Conservation (phyloP, 2,329 filamentous ascomycete species). For the Sclerotinia borealis region DNA sequence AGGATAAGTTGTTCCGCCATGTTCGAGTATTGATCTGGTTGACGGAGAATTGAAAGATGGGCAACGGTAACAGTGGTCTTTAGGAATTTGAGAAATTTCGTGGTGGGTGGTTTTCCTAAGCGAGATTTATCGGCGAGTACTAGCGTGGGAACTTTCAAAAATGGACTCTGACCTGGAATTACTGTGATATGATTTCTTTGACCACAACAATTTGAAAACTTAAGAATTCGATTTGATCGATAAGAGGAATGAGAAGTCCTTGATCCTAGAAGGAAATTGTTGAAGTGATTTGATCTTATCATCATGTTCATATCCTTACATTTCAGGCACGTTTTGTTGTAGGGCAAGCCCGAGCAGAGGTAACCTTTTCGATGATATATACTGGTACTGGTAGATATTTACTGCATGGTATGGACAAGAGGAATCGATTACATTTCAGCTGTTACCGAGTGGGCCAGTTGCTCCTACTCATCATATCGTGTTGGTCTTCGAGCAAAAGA, state of each 20-base stretch:
- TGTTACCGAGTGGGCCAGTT: not conserved
- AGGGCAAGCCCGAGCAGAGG: not conserved
- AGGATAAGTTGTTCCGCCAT: conserved; percentile 54
- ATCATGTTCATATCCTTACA: not conserved
- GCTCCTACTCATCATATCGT: not conserved
- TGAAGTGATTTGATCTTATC: not conserved
- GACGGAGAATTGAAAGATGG: conserved; percentile 16
- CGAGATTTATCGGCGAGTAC: conserved; percentile 1
- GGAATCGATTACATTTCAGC: not conserved
- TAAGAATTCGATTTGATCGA: not conserved
- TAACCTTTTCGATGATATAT: not conserved
- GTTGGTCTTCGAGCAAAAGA: not conserved
- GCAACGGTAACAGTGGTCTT: conserved; percentile 1
- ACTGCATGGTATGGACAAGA: not conserved
- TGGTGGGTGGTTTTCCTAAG: conserved; percentile 14
- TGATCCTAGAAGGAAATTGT: not conserved
- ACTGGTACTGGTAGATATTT: no score
- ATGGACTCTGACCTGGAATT: not conserved
- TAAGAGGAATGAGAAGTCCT: not conserved
- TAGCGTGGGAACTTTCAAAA: conserved; percentile 7
- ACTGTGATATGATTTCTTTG: not conserved
- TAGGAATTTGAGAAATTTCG: conserved; percentile 13
- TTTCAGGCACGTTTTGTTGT: not conserved
- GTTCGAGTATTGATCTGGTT: conserved; percentile 24
- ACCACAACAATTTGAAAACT: not conserved